phyloP scores from a whole-genome alignment of 306 rosid species.

The Hippophae rhamnoides region DNA sequence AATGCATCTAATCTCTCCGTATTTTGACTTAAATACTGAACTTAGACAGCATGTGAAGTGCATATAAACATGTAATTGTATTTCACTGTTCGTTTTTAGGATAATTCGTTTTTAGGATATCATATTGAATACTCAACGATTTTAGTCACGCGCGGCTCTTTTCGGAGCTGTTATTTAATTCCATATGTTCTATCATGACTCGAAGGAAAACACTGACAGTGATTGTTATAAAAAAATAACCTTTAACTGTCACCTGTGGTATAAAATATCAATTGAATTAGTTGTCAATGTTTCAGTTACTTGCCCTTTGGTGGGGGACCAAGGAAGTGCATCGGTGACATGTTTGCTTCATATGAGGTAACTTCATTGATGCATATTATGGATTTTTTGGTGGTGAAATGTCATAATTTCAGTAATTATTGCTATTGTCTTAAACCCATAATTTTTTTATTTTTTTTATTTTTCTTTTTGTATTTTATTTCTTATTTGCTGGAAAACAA shows the following conservation, averaged over 20 bases:
- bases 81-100: too few species aligned
- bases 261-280: conserved; percentile 4
- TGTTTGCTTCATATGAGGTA: conserved; percentile 97
- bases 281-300: conserved; percentile 43
- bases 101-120: too few species aligned
- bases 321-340: conserved; percentile 81
- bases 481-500: conserved; percentile 11
- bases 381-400: not conserved
- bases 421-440: not conserved
- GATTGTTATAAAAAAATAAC: too few species aligned
- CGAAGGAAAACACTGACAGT: too few species aligned
- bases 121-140: too few species aligned
- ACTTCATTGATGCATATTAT: conserved; percentile 2
- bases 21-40: too few species aligned
- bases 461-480: not conserved
- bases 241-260: not conserved
- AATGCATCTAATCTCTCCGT: too few species aligned
- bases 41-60: too few species aligned
- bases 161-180: too few species aligned
- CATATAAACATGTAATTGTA: too few species aligned
- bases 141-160: too few species aligned
- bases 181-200: too few species aligned
- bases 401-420: not conserved
- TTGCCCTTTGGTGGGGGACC: conserved; percentile 98
- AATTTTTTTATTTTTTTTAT: not conserved